phyloP scores from a whole-genome alignment of 2,329 filamentous ascomycete genomes.

The Byssothecium circinans region DNA sequence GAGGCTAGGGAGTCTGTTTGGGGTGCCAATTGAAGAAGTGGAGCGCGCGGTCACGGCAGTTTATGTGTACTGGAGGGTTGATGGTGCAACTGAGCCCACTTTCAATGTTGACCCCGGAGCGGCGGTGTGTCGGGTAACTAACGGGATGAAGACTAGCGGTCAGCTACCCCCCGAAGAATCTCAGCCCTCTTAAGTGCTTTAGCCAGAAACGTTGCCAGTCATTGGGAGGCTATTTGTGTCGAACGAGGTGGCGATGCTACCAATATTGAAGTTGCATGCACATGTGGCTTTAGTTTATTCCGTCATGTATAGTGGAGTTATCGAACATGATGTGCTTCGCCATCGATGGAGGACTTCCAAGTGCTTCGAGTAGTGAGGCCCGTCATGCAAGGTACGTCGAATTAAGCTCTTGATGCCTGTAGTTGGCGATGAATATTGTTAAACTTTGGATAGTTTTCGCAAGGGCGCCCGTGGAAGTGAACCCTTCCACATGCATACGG shows the following conservation, averaged over 20 bases:
- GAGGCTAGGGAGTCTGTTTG: background rate
- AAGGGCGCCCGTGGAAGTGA: background rate
- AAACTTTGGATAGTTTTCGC: background rate
- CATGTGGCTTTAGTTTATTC: too few species aligned
- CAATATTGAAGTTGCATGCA: too few species aligned
- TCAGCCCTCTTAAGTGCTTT: too few species aligned
- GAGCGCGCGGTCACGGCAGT: background rate
- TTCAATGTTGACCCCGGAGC: too few species aligned
- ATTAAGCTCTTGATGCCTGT: background rate
- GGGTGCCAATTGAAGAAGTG: constrained; percentile 1
- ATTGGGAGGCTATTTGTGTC: background rate
- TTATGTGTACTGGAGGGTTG: background rate
- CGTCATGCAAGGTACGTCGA: constrained; percentile 3
- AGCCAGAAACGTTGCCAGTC: background rate
- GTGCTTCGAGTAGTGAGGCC: too few species aligned
- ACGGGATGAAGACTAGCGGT: constrained; percentile 11
- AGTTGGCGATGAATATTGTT: background rate
- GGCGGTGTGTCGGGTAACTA: constrained; percentile 20
- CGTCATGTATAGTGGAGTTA: too few species aligned
- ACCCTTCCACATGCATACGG: too few species aligned
- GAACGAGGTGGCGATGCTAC: too few species aligned
- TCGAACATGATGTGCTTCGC: too few species aligned
- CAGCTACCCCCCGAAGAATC: too few species aligned
- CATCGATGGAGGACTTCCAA: too few species aligned
- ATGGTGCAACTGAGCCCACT: background rate